Evolutionary conservation across 164 flowering plant species (phyloP).

Genomic region (Umbellularia californica): DNA sequence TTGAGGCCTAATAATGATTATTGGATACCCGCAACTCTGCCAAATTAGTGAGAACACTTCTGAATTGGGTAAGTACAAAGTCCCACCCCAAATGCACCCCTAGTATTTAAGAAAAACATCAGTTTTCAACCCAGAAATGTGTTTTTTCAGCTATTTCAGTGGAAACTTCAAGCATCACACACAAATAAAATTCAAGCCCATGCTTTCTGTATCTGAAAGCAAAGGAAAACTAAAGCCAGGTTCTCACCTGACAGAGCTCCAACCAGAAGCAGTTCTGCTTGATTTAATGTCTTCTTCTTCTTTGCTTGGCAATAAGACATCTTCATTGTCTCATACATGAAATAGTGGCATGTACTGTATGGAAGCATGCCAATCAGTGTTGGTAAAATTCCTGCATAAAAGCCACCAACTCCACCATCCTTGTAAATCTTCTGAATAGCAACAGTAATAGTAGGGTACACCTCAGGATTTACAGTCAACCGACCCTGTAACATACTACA

Average conservation of each 20-base stretch:
- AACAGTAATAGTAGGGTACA: slow-evolving; percentile 58
- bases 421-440: slow-evolving; percentile 63
- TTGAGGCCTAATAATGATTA: too few species aligned
- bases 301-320: slow-evolving; percentile 55
- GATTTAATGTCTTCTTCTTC: slow-evolving; percentile 63
- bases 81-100: background rate
- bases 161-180: background rate
- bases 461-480: slow-evolving; percentile 71
- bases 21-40: background rate
- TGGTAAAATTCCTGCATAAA: slow-evolving; percentile 80
- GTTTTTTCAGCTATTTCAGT: background rate
- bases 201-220: too few species aligned
- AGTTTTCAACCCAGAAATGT: background rate
- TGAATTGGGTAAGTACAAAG: background rate
- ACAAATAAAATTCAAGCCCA: too few species aligned
- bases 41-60: background rate
- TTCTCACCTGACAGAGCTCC: slow-evolving; percentile 87
- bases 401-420: slow-evolving; percentile 71
- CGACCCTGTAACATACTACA: slow-evolving; percentile 56
- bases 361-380: slow-evolving; percentile 97
- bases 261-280: slow-evolving; percentile 75
- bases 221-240: background rate
- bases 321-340: slow-evolving; percentile 86
- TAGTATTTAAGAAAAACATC: background rate
- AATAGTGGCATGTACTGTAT: slow-evolving; percentile 91